Conservation (phyloP, 768 basidiomycete species). For the Russula olivacea region DNA sequence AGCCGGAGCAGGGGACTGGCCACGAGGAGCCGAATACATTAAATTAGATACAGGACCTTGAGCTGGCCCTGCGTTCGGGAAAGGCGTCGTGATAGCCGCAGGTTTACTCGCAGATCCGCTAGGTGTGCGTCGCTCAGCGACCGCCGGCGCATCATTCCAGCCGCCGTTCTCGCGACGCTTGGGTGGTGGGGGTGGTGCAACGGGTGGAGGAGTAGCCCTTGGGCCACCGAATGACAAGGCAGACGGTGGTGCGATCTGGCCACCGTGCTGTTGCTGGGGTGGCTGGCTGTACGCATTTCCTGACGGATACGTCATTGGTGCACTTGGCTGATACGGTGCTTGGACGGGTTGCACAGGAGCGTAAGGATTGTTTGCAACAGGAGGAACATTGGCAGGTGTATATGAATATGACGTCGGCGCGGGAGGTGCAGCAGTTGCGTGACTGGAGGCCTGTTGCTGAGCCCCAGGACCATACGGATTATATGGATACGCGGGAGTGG, state of each 20-base stretch:
- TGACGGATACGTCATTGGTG: constrained; percentile 12
- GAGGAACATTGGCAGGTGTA: constrained; percentile 18
- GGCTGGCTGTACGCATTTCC: constrained; percentile 23
- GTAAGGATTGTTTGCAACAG: constrained; percentile 26
- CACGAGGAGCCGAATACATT: constrained; percentile 25
- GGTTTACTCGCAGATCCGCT: constrained; percentile 48
- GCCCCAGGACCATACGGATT: constrained; percentile 25
- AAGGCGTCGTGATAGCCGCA: constrained; percentile 77
- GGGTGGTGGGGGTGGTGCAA: constrained; percentile 41
- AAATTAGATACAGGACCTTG: constrained; percentile 27
- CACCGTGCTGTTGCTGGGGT: constrained; percentile 35
- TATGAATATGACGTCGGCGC: constrained; percentile 26
- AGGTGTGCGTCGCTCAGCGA: constrained; percentile 47
- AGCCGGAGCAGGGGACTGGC: constrained; percentile 38
- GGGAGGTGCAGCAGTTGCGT: constrained; percentile 20
- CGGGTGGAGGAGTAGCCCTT: constrained; percentile 45
- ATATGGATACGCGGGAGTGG: constrained; percentile 14
- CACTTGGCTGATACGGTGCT: constrained; percentile 7
- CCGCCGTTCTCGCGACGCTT: constrained; percentile 60
- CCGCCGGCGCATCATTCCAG: constrained; percentile 85
- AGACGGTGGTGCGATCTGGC: constrained; percentile 35
- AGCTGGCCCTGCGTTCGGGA: constrained; percentile 58
- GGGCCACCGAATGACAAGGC: constrained; percentile 38
- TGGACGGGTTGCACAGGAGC: constrained; percentile 22
- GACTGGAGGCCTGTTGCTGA: constrained; percentile 26